Evolutionary conservation across 345 rosid species (phyloP).

Genomic region (Rhodomyrtus tomentosa): DNA sequence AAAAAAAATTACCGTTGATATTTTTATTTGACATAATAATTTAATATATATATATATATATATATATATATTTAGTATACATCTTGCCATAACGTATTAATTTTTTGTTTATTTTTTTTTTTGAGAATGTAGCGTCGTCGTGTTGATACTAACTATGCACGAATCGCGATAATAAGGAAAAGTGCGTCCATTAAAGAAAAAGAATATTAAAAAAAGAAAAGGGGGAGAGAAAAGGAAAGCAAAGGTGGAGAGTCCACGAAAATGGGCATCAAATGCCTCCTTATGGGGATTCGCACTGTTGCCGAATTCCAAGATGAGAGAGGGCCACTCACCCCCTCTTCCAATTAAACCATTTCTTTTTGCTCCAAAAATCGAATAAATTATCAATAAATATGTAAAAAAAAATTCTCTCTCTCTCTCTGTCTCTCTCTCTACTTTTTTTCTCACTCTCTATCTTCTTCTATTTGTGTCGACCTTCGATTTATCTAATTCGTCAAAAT

Average conservation of each 20-base stretch:
- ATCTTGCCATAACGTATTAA: too few species aligned
- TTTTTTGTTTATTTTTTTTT: too few species aligned
- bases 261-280: slow-evolving; percentile 70
- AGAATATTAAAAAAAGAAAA: background rate
- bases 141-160: too few species aligned
- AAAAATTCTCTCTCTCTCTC: background rate
- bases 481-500: background rate
- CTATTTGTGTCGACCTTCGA: background rate
- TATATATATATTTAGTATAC: too few species aligned
- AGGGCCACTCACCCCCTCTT: background rate
- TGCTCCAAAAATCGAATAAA: background rate
- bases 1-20: too few species aligned
- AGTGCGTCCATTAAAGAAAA: background rate
- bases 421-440: too few species aligned
- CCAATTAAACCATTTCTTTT: slow-evolving; percentile 5
- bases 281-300: slow-evolving; percentile 58
- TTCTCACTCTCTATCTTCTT: background rate
- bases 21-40: too few species aligned
- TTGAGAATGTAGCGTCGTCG: too few species aligned
- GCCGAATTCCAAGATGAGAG: slow-evolving; percentile 40
- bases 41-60: too few species aligned
- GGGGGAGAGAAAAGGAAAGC: background rate
- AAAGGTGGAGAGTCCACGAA: slow-evolving; percentile 35
- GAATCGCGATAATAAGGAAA: background rate
- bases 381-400: background rate